Evolutionary conservation across 208 protist species (phyloP).

Genomic region (Trypanosoma conorhini): DNA sequence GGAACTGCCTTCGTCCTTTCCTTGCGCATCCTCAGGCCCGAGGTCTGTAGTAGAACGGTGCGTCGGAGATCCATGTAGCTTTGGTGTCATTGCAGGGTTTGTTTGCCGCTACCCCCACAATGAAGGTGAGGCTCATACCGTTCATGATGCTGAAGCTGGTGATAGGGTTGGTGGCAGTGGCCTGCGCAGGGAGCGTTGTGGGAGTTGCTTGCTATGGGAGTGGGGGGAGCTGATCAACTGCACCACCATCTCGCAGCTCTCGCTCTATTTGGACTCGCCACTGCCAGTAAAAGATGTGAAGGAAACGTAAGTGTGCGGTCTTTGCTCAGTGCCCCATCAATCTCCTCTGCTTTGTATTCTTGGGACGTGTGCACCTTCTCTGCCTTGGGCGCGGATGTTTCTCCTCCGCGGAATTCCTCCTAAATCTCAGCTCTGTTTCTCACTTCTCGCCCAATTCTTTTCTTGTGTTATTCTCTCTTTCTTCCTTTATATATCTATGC

Average conservation of each 20-base stretch:
- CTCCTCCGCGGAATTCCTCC: constrained; percentile 17
- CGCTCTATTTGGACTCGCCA: constrained; percentile 19
- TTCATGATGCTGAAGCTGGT: too few relatives aligned
- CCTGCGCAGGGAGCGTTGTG: background rate
- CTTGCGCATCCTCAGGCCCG: constrained; percentile 8
- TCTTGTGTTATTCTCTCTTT: constrained; percentile 7
- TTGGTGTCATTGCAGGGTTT: constrained; percentile 37
- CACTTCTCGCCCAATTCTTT: constrained; percentile 5
- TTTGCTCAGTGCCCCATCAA: constrained; percentile 6
- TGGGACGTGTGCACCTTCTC: too few relatives aligned
- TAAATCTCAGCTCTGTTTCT: constrained; percentile 25
- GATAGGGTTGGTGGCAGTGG: background rate
- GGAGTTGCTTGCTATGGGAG: constrained; percentile 18
- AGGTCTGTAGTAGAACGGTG: constrained; percentile 23
- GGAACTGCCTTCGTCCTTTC: background rate
- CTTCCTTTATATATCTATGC: background rate
- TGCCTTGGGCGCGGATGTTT: too few relatives aligned
- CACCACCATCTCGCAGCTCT: constrained; percentile 22
- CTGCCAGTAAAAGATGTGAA: background rate
- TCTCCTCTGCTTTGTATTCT: constrained; percentile 15
- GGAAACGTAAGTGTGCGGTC: background rate
- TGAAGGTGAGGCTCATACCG: too few relatives aligned
- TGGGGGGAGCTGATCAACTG: constrained; percentile 30
- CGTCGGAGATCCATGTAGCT: constrained; percentile 28
- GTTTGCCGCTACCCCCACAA: constrained; percentile 2